Evolutionary conservation across 2,329 filamentous ascomycete species (phyloP), one percentile per base, ranked within the genome.

Genomic region (Colletotrichum cuscutae): DNA sequence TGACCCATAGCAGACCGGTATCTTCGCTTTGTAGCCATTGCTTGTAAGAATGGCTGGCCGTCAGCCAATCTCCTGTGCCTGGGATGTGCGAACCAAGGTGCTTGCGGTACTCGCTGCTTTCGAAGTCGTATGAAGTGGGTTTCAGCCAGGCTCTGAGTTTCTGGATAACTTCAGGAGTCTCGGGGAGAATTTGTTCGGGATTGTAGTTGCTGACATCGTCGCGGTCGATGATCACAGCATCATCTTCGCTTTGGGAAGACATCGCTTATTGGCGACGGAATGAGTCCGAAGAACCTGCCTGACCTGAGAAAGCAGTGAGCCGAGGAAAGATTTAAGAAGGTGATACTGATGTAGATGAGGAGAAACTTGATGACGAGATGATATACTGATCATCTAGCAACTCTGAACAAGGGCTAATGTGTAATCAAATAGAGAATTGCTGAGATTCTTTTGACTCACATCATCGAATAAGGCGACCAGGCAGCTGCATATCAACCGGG

Each of bases 131-230:
- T 4, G 71, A 62, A 1, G 79, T 81, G 22, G 79, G 79, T 22
- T 76, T 59, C 19, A 82, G 78, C 81, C 81, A 82, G 5, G 63
- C 35, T 8, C 76, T 76, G 12, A 84, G 76, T 1, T 70, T 72
- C 5, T 9, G 61, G 57, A 64, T 52, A n/a, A 19, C 42, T 4
- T 78, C 75, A 1, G 72, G 66, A 1, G 76, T 57, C 49, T 80
- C 65, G 0, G 81, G 80, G 0, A 84, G 75, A 19, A 83, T 78
- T 7, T 82, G 75, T 0, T 78, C 78, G 1, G 76, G 72, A 54
- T 82, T 82, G 73, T 78, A 82, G 60, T 82, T 76, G 69, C 75
- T 80, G 35, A 79, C 65, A 52, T 82, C 77, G 56, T 80, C 77
- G 2, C 63, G 75, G 15, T 75, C 74, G 6, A 81, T 74, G 3